These are phyloP conservation scores for Citrullus mucosospermus DNA, from an alignment of 306 rosid species.

Conservation along the genomic window DNA sequence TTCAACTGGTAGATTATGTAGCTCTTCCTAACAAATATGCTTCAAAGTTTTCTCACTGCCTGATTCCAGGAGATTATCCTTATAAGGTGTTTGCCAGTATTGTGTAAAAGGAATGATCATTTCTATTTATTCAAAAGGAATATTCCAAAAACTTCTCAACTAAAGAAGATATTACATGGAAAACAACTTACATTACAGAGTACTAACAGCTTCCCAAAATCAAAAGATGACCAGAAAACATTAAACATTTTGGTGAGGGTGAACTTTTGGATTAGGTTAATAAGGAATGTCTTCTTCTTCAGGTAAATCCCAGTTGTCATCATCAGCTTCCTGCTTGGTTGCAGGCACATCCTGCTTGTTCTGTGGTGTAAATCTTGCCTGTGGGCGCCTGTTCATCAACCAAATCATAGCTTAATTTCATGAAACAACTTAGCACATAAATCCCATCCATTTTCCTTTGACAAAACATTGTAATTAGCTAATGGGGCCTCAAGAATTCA, in stretches of 20 bases:
- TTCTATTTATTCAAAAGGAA: neutral
- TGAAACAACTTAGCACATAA: neutral
- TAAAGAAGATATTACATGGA: neutral
- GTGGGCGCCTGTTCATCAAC: constrained; percentile 23
- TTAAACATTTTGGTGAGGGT: neutral
- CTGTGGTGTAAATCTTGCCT: constrained; percentile 10
- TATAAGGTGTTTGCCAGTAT: neutral
- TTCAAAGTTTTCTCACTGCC: neutral
- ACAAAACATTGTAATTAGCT: neutral
- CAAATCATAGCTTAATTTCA: neutral
- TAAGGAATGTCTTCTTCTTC: constrained; percentile 35
- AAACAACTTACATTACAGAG: neutral
- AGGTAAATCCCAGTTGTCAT: constrained; percentile 79
- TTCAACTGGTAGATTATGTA: no score
- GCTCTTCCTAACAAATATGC: neutral
- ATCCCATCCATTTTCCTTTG: neutral
- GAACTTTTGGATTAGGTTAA: constrained; percentile 11
- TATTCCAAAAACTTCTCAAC: neutral
- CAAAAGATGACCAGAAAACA: neutral
- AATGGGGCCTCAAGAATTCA: neutral
- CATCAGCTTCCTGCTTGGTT: constrained; percentile 49
- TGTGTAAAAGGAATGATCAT: neutral
- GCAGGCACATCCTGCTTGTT: constrained; percentile 16
- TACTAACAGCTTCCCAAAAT: neutral
- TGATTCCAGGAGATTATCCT: neutral